Base-by-base conservation (phyloP, 140 eudicot species). In the Oenanthe javanica region DNA sequence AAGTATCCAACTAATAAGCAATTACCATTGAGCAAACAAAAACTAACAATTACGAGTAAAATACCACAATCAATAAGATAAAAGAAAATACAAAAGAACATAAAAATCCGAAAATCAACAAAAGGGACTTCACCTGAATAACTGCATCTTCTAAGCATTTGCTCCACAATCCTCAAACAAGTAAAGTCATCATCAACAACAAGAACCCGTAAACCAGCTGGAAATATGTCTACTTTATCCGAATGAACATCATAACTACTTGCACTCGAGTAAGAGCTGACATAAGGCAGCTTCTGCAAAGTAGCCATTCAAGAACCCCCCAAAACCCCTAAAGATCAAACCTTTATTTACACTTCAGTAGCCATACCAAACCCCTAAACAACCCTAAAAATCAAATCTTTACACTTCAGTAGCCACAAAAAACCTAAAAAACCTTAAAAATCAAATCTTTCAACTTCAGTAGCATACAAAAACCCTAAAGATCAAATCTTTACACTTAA, bases 111-210 rank as follows among this genome's bases (percentile, higher is more conserved):
- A 76, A 25, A 48, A 9, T 27, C 8, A 12, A n/a, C 4, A 76
- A 18, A 12, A 4, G 0, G 11, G 52, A 9, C 69, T 25, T 78
- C 52, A 78, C 81, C 81, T 1, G 0, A 25, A 42, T 78, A 78
- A n/a, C 31, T 38, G 72, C 81, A 78, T 59, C 81, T 59, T 36
- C 54, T 38, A 78, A 78, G 72, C 81, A 54, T 78, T 78, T 78
- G 81, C 52, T 78, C 72, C 81, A 78, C 47, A 78, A 78, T 78
- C 45, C 72, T 55, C 51, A 78, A 59, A 14, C 81, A 78, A 42
- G 73, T 43, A 43, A n/a, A 16, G 50, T 78, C 81, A 78, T 78
- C 81, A 59, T 78, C 81, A 18, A 78, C 81, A 42, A 78, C 72
- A 55, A 78, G 81, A 78, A 78, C 73, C 9, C 81, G 45, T 49